phyloP scores from a whole-genome alignment of 331 rosid species.

The Saraca asoca region DNA sequence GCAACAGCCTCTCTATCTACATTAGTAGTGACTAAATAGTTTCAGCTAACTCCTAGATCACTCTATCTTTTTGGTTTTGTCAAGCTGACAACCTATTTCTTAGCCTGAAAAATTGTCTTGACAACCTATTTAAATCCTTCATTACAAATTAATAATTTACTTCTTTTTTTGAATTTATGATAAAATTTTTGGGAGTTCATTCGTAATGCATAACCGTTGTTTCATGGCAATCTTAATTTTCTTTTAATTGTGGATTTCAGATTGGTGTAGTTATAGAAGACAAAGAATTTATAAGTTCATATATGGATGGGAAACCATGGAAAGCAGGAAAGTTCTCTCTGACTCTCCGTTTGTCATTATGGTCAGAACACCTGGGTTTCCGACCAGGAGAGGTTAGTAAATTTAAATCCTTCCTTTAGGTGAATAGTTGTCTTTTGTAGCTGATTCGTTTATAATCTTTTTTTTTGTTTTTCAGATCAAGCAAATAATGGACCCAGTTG shows the following conservation, averaged over 20 bases:
- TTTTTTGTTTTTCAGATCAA: conserved; percentile 50
- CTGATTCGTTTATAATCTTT: too few relatives aligned
- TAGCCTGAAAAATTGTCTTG: too few relatives aligned
- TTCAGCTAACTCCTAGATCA: too few relatives aligned
- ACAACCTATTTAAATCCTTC: too few relatives aligned
- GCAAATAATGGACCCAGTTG: conserved; percentile 75
- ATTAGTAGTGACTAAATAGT: too few relatives aligned
- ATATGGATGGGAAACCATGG: conserved; percentile 91
- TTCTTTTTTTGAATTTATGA: too few relatives aligned
- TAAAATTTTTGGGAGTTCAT: neutral
- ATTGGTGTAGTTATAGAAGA: conserved; percentile 88
- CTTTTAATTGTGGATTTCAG: conserved; percentile 50
- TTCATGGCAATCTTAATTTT: conserved; percentile 20
- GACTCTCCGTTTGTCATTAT: conserved; percentile 78
- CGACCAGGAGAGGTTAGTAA: conserved; percentile 68
- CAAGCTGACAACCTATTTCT: too few relatives aligned
- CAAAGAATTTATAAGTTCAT: conserved; percentile 66
- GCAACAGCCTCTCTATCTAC: too few relatives aligned
- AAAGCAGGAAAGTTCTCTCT: conserved; percentile 87
- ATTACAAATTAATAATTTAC: too few relatives aligned
- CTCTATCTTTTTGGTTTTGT: too few relatives aligned
- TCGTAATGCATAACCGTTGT: conserved; percentile 33
- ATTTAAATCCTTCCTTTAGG: conserved; percentile 23
- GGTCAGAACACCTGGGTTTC: conserved; percentile 96
- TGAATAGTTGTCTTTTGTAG: conserved; percentile 28